phyloP scores from a whole-genome alignment of 768 basidiomycete species.

The Pulveroboletus ravenelii region DNA sequence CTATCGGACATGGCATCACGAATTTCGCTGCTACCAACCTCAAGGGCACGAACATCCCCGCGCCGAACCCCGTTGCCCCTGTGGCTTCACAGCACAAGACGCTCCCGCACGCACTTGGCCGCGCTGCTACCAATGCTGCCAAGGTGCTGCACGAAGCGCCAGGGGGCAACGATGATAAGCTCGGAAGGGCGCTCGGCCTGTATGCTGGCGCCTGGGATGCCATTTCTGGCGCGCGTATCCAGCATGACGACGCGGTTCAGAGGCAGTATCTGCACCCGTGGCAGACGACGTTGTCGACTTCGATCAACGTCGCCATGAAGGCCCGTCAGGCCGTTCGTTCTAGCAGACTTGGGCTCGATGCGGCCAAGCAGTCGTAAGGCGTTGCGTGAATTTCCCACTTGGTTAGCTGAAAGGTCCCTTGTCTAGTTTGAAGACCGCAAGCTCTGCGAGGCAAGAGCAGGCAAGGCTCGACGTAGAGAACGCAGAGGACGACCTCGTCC shows the following conservation, averaged over 20 bases:
- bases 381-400: background rate
- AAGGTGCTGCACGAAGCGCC: slow-evolving; percentile 41
- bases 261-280: slow-evolving; percentile 72
- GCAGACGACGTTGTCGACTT: slow-evolving; percentile 81
- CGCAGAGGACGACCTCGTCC: slow-evolving; percentile 92
- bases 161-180: slow-evolving; percentile 54
- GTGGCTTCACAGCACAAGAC: slow-evolving; percentile 82
- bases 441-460: slow-evolving; percentile 80
- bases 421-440: slow-evolving; percentile 71
- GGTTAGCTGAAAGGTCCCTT: background rate
- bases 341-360: slow-evolving; percentile 83
- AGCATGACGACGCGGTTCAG: slow-evolving; percentile 73
- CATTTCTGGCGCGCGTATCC: slow-evolving; percentile 69
- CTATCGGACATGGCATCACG: slow-evolving; percentile 69
- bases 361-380: slow-evolving; percentile 81
- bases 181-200: slow-evolving; percentile 70
- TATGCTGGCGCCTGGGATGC: slow-evolving; percentile 85
- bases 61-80: slow-evolving; percentile 54
- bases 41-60: slow-evolving; percentile 83
- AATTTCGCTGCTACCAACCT: slow-evolving; percentile 85
- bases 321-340: slow-evolving; percentile 77
- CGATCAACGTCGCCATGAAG: slow-evolving; percentile 88
- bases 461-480: slow-evolving; percentile 90
- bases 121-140: slow-evolving; percentile 67
- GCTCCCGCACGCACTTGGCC: slow-evolving; percentile 87